A percentile compares a stretch with the other conserved stretches of the same genome.
phyloP scores from a whole-genome alignment of 331 rosid species.

The Acacia pycnantha region DNA sequence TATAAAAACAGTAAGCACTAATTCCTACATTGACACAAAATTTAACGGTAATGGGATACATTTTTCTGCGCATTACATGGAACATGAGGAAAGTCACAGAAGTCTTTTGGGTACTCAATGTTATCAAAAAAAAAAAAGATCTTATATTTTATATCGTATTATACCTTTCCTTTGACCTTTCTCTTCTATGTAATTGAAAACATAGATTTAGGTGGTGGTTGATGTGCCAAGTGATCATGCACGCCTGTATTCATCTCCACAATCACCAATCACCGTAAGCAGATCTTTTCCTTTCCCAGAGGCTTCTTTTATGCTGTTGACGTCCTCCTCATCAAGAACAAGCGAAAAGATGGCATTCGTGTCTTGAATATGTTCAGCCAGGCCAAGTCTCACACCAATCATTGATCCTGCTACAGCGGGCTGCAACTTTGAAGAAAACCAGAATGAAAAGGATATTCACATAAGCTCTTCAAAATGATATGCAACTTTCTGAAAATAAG shows the following conservation, averaged over 20 bases:
- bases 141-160: neutral
- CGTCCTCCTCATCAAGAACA: slow-evolving; percentile 79
- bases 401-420: slow-evolving; percentile 84
- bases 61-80: neutral
- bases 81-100: neutral
- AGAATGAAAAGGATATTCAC: slow-evolving; percentile 10
- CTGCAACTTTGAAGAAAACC: slow-evolving; percentile 46
- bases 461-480: neutral
- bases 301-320: slow-evolving; percentile 72
- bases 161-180: neutral
- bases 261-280: slow-evolving; percentile 84
- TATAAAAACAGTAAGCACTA: slow-evolving; percentile 15
- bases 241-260: slow-evolving; percentile 97
- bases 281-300: slow-evolving; percentile 74
- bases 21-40: slow-evolving; percentile 10
- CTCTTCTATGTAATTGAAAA: neutral
- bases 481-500: neutral
- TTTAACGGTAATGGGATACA: neutral
- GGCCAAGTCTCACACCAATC: slow-evolving; percentile 93
- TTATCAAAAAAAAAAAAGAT: too few relatives aligned
- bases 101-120: too few relatives aligned
- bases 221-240: slow-evolving; percentile 35
- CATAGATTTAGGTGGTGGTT: slow-evolving; percentile 23
- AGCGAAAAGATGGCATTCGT: slow-evolving; percentile 72
- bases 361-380: slow-evolving; percentile 85